phyloP scores from a whole-genome alignment of 2,329 filamentous ascomycete genomes.

The Sporothrix euskadiensis region DNA sequence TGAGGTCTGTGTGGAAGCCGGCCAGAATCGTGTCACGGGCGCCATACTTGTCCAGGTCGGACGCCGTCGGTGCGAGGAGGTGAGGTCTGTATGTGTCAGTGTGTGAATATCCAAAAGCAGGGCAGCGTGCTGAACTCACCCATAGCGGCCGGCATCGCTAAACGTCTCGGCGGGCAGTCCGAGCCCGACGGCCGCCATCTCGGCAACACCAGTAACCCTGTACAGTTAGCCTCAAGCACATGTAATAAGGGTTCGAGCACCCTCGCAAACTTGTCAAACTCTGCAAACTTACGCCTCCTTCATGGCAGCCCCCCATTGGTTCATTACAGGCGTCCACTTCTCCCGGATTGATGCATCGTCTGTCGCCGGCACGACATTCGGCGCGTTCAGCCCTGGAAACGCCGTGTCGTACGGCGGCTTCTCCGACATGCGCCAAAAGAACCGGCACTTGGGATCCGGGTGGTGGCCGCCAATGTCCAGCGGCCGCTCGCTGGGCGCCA shows the following conservation, averaged over 20 bases:
- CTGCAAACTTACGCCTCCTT: slow-evolving; percentile 54
- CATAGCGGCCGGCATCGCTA: slow-evolving; percentile 56
- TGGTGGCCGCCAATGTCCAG: slow-evolving; percentile 58
- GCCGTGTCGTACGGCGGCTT: slow-evolving; percentile 54
- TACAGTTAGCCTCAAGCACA: not conserved
- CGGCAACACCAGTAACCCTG: slow-evolving; percentile 54
- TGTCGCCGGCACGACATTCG: slow-evolving; percentile 52
- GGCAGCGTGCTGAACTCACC: slow-evolving; percentile 42
- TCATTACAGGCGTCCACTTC: slow-evolving; percentile 57
- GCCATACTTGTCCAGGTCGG: slow-evolving; percentile 57
- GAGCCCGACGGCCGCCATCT: slow-evolving; percentile 60
- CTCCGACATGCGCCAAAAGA: slow-evolving; percentile 64
- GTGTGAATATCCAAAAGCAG: not conserved
- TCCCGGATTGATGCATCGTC: slow-evolving; percentile 50
- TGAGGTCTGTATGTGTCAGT: slow-evolving; percentile 49
- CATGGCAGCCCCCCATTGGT: slow-evolving; percentile 61
- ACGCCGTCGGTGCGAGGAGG: slow-evolving; percentile 61
- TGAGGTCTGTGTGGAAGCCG: slow-evolving; percentile 65
- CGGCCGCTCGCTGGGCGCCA: slow-evolving; percentile 57
- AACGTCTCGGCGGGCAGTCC: slow-evolving; percentile 56
- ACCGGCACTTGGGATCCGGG: slow-evolving; percentile 63
- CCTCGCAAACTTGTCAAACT: slow-evolving; percentile 34
- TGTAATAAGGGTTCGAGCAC: too few relatives aligned
- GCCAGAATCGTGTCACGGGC: slow-evolving; percentile 59
- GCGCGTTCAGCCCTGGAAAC: slow-evolving; percentile 57